Conservation (phyloP, 495 filamentous ascomycete genomes). For the Lasiosphaeriaceae sp. region DNA sequence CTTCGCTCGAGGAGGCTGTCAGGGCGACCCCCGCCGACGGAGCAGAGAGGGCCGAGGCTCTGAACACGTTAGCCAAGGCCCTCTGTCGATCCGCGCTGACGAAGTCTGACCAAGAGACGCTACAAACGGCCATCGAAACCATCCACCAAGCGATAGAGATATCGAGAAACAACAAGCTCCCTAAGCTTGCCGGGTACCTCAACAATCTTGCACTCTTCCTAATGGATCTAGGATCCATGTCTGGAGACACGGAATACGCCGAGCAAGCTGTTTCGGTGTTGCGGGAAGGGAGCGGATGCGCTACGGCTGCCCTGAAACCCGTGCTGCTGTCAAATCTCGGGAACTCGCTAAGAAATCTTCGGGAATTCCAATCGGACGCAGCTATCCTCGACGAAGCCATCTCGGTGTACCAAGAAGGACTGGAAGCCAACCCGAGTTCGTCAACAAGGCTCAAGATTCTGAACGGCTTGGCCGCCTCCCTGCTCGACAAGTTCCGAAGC, state of each 20-base stretch:
- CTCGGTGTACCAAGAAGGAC: background rate
- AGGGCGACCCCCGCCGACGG: background rate
- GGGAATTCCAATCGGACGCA: background rate
- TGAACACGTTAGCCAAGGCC: background rate
- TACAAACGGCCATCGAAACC: background rate
- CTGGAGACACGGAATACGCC: background rate
- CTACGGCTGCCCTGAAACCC: background rate
- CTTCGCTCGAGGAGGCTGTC: background rate
- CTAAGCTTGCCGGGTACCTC: background rate
- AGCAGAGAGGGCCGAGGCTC: background rate
- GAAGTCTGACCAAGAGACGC: background rate
- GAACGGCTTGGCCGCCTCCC: background rate
- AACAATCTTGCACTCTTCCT: background rate
- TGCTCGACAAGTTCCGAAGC: background rate
- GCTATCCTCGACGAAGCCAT: background rate
- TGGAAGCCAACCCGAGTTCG: background rate
- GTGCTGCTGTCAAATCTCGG: background rate
- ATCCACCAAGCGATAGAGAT: background rate
- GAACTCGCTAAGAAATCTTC: background rate
- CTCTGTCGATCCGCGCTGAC: background rate
- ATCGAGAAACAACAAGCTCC: background rate
- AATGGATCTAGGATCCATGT: background rate
- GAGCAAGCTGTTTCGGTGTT: background rate
- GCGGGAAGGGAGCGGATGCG: background rate
- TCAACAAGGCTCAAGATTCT: background rate